Evolutionary conservation across 225 moss, liverwort and hornwort genomes (phyloP), one percentile per base, ranked within the genome.

Genomic region (Marchantia paleacea): DNA sequence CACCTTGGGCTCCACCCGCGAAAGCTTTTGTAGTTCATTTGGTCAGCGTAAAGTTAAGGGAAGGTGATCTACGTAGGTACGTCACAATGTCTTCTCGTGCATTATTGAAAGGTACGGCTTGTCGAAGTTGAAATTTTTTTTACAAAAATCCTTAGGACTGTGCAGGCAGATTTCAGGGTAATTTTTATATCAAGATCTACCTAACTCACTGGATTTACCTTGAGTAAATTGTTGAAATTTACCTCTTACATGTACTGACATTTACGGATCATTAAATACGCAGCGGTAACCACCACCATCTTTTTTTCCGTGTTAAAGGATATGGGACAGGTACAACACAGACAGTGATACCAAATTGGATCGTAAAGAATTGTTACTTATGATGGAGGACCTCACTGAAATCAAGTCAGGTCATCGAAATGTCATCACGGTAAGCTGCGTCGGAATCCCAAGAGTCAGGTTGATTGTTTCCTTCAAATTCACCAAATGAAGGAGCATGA

Each of bases 361-460:
- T 62, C 88, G 91, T 71, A 87, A 91, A 48, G 92, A 92, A 74
- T 89, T 95, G 30, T 83, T 90, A 18, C 60, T 91, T 80, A 92
- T 95, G 91, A 92, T 92, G 94, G 92, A 91, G 78, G 94, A 95
- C 70, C 92, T 95, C 75, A 92, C 89, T 14, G 92, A 94, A 78
- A 94, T 94, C 30, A 91, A 92, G 77, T 90, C 89, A 14, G 86
- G 88, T 72, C 92, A 95, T 80, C 84, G 91, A 86, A 90, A 92
- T 72, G 92, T 90, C 52, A 89, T 91, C 47, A 82, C 78, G 82
- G 92, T 94, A 82, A 81, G 74, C 75, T 67, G 22, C 11, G 52
- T 52, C 3, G 24, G 52, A 19, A 48, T 8, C 47, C 31, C 67
- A 67, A 15, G 58, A 58, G 16, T 20, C 16, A 19, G 58, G 15